Base-by-base conservation (phyloP, 139 green algal species). In the Chlorella sp. region DNA sequence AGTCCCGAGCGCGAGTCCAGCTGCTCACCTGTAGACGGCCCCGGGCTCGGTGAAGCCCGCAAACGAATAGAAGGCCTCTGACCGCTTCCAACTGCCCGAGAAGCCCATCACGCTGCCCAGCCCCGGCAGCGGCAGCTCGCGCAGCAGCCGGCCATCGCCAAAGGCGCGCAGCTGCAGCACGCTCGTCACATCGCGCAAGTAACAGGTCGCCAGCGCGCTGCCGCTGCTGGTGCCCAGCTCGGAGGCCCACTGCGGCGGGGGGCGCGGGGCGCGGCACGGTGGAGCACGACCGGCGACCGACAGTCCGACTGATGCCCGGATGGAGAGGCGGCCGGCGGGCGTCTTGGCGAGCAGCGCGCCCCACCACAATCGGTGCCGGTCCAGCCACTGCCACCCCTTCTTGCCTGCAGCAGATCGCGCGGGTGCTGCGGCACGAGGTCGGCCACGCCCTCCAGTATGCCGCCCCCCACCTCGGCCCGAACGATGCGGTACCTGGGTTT, bases 51-150 rank as follows among this genome's bases (percentile, higher is more conserved):
- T 88, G 79, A 93, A 92, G 41, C 63, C 67, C 36, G 77, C 87
- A 87, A 95, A 95, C n/a, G 71, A 83, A 74, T 95, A 94, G 81
- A 95, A 97, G 38, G 87, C 82, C 70, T 95, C 86, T 0, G 67
- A 83, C 68, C 83, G 51, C 68, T 91, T 89, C 25, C 87, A 80
- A 29, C 73, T 74, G 8, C 93, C 90, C 29, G 71, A 89, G 82
- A 94, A 83, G 9, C 76, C 72, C 27, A 59, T 67, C 35, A 95
- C 71, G 33, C 69, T 71, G 73, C 88, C 85, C 56, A 96, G 68
- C 40, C 91, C 90, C 0, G 90, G 90, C 67, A 97, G 82, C 1
- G 66, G 23, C 19, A 96, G 64, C 40, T 87, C 76, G 45, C 74
- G 45, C 25, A 83, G 17, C 12, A 90, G 66, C 11, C 19, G 33